Evolutionary conservation across 2,329 filamentous ascomycete species (phyloP), one percentile per base, ranked within the genome.

Genomic region (Clarireedia sp.): DNA sequence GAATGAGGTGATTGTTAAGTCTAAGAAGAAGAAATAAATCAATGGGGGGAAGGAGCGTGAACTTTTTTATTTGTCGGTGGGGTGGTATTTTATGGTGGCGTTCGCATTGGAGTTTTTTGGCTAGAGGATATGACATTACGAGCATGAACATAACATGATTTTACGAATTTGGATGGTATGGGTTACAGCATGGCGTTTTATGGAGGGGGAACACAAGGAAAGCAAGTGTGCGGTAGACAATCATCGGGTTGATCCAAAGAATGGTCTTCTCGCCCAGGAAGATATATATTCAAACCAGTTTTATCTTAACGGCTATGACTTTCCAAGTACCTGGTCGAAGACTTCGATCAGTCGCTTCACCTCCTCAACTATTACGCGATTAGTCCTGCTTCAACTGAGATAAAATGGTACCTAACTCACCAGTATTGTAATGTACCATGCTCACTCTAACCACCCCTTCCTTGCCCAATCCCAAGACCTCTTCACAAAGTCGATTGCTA

Each of bases 391-490:
- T 16, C n/a, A 16, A 41, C n/a, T 12, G n/a, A n/a, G 48, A 50
- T 33, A 33, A 3, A 14, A 41, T 21, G 16, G 14, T 19, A 21
- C 3, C n/a, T 12, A 21, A 75, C 78, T 74, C 65, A 82, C 79
- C 66, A 2, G 83, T 87, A 63, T 89, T 89, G 65, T 89, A 89
- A 69, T 89, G 85, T 54, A 86, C 77, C 74, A 88, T 75, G 63
- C 83, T 87, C n/a, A 88, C 81, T 59, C 86, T 75, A 4, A 86
- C 76, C 8, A 89, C 79, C 0, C 84, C 86, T 61, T 87, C 77
- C 8, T 78, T 73, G 0, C 73, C 76, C 49, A 87, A 69, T 0
- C 75, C 75, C 38, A 89, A 65, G 0, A 87, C 71, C 2, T 85
- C 79, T 56, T 79, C 72, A 12, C 80, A 73, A 60, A 89, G 66